Conservation (phyloP, 352 stramenopile genomes). For the Peronosclerospora sorghi region DNA sequence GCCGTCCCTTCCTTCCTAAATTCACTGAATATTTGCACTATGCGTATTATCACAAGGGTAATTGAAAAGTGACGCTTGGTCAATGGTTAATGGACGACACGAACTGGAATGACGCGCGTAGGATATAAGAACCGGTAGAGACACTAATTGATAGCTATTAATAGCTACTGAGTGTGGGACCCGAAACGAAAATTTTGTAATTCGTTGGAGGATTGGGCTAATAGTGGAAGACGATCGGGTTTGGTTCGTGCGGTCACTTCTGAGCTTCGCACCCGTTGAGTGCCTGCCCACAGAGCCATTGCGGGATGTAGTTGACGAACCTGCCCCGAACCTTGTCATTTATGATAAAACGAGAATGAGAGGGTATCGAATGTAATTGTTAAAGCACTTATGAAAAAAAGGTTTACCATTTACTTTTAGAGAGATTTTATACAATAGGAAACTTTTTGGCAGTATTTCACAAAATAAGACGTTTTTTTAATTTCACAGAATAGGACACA, state of each 20-base stretch:
- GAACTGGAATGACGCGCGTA: too few relatives aligned
- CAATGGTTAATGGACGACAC: background rate
- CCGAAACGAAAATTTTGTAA: slow-evolving; percentile 7
- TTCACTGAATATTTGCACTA: too few relatives aligned
- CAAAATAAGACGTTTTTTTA: too few relatives aligned
- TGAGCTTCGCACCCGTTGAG: slow-evolving; percentile 9
- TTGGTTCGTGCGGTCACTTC: background rate
- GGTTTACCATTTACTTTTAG: too few relatives aligned
- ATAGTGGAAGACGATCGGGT: slow-evolving; percentile 14
- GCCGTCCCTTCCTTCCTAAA: slow-evolving; percentile 6
- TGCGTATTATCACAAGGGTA: background rate
- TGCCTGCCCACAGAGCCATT: slow-evolving; percentile 9
- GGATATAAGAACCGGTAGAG: slow-evolving; percentile 18
- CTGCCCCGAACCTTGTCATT: slow-evolving; percentile 7
- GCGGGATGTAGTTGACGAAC: background rate
- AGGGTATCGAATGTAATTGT: slow-evolving; percentile 3
- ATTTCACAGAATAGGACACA: too few relatives aligned
- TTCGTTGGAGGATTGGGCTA: slow-evolving; percentile 15
- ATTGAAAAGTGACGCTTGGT: slow-evolving; percentile 8
- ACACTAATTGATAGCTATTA: slow-evolving; percentile 27
- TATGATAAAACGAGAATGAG: background rate
- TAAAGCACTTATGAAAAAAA: too few relatives aligned
- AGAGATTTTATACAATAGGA: too few relatives aligned
- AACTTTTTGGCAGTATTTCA: too few relatives aligned
- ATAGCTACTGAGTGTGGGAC: slow-evolving; percentile 20